Evolutionary conservation across 1,139 yeast species (phyloP).

Genomic region (Taphrina populina): DNA sequence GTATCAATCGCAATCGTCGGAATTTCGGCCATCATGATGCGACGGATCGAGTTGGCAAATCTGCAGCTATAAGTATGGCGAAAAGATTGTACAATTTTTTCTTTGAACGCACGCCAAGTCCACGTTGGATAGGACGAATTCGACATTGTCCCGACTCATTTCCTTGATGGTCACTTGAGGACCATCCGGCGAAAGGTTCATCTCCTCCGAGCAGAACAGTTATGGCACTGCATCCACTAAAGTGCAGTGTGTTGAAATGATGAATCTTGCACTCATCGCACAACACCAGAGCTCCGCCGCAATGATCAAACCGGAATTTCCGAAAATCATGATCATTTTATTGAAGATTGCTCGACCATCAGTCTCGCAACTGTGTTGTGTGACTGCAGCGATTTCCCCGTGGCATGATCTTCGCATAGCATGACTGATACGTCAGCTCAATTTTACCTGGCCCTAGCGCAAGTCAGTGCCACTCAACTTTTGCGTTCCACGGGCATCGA

Average conservation of each 20-base stretch:
- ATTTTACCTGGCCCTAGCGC: conserved; percentile 35
- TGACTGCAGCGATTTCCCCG: too few relatives aligned
- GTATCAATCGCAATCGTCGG: conserved; percentile 73
- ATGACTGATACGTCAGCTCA: conserved; percentile 27
- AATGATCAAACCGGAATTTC: too few relatives aligned
- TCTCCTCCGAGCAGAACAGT: too few relatives aligned
- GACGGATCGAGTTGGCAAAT: conserved; percentile 84
- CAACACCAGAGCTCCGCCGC: too few relatives aligned
- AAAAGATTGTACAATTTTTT: too few relatives aligned
- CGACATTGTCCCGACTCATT: conserved; percentile 81
- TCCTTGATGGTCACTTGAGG: conserved; percentile 89
- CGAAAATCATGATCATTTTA: neutral
- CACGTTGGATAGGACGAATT: conserved; percentile 81
- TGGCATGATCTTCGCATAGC: neutral
- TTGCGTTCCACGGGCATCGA: conserved; percentile 73
- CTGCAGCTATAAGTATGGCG: conserved; percentile 38
- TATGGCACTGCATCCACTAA: too few relatives aligned
- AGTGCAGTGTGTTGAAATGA: too few relatives aligned
- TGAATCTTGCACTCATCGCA: too few relatives aligned
- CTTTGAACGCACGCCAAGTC: conserved; percentile 60
- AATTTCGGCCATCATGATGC: conserved; percentile 83
- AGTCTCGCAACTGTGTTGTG: too few relatives aligned
- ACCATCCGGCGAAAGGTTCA: conserved; percentile 46
- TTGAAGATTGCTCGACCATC: neutral
- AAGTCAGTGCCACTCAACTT: conserved; percentile 48